Conservation (phyloP, 176 grass and related monocot genomes). For the Stipa capillata region DNA sequence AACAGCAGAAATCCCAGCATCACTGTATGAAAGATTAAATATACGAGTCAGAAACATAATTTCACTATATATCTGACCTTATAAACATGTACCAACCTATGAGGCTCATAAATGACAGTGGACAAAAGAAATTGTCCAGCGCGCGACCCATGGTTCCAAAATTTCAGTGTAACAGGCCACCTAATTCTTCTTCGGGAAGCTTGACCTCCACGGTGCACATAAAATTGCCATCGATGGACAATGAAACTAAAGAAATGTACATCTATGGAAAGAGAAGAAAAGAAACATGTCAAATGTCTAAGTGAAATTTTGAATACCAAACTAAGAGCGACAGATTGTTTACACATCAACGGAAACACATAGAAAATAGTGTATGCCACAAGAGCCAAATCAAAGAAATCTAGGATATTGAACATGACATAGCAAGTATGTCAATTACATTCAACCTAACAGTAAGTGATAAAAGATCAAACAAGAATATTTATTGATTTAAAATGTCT, state of each 20-base stretch:
- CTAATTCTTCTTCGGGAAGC: constrained; percentile 86
- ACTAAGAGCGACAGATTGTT: not conserved
- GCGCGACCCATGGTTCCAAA: constrained; percentile 58
- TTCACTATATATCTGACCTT: not conserved
- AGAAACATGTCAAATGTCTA: not conserved
- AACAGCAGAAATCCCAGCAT: constrained; percentile 68
- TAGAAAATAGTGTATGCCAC: not conserved
- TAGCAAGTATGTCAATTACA: not conserved
- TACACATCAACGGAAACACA: not conserved
- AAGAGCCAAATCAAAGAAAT: not conserved
- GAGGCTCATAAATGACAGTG: constrained; percentile 95
- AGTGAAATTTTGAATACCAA: constrained; percentile 12
- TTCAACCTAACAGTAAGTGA: no score
- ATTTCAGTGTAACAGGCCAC: constrained; percentile 82
- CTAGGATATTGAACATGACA: not conserved
- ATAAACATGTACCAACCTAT: constrained; percentile 49
- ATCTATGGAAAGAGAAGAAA: constrained; percentile 40
- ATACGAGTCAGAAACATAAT: not conserved
- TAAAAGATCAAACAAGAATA: not conserved
- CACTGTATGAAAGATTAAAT: constrained; percentile 42
- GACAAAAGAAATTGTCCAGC: constrained; percentile 55
- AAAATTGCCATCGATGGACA: constrained; percentile 66
- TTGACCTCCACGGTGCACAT: constrained; percentile 94
- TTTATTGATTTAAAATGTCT: not conserved
- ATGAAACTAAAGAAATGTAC: constrained; percentile 60